These are phyloP conservation scores for Plasmodium sp. DNA, from an alignment of 169 alveolate species.

Conservation along the genomic window DNA sequence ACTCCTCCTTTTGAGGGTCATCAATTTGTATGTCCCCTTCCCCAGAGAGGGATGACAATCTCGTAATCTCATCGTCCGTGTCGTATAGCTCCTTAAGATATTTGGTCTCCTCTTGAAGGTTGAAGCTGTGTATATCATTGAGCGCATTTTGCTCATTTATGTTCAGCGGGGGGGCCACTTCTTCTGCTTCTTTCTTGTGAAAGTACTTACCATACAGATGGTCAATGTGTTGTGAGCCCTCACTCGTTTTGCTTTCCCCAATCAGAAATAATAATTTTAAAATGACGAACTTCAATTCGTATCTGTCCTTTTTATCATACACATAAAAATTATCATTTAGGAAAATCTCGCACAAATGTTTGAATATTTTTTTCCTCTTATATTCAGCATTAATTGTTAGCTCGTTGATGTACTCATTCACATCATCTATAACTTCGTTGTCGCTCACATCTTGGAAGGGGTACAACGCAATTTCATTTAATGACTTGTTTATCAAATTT, in stretches of 20 bases:
- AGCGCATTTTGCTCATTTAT: constrained; percentile 52
- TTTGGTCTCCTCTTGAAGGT: constrained; percentile 45
- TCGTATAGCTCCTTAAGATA: constrained; percentile 38
- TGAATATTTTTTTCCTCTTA: constrained; percentile 69
- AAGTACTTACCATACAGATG: constrained; percentile 42
- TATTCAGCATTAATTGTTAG: constrained; percentile 70
- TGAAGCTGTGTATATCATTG: constrained; percentile 50
- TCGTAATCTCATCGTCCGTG: neutral
- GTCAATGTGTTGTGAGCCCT: constrained; percentile 33
- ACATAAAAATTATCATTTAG: constrained; percentile 38
- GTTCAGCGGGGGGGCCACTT: neutral
- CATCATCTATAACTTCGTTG: constrained; percentile 58
- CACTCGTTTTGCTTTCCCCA: constrained; percentile 47
- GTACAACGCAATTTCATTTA: constrained; percentile 71
- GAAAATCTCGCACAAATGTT: constrained; percentile 60
- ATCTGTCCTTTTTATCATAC: constrained; percentile 64
- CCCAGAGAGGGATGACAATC: constrained; percentile 5
- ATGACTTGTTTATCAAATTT: constrained; percentile 50
- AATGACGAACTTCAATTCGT: constrained; percentile 63
- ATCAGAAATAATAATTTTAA: constrained; percentile 68
- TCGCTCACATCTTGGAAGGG: constrained; percentile 76
- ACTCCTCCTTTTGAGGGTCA: neutral
- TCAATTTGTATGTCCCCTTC: constrained; percentile 8
- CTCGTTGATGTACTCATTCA: constrained; percentile 59
- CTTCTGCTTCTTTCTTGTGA: neutral